Evolutionary conservation across 23 red algal genomes (phyloP).

Genomic region (Rhodosorus marinus): DNA sequence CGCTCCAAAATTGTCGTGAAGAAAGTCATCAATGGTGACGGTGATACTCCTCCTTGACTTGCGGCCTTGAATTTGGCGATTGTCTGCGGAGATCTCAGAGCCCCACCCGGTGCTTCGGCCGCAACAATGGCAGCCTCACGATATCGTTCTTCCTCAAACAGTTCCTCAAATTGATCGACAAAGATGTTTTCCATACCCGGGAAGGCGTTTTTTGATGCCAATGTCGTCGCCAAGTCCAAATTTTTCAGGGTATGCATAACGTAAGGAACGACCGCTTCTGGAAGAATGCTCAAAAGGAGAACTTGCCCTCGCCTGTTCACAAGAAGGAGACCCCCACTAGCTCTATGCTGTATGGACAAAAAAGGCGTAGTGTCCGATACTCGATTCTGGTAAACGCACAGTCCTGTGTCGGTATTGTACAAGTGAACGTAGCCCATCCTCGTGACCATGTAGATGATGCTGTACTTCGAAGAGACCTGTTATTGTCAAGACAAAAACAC

Average conservation of each 20-base stretch:
- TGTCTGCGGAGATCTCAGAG: conserved; percentile 57
- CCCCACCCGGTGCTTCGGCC: conserved; percentile 84
- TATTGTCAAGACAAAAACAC: conserved; percentile 21
- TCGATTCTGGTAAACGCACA: conserved; percentile 85
- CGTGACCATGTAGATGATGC: conserved; percentile 67
- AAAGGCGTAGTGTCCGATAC: conserved; percentile 84
- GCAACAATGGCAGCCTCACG: conserved; percentile 81
- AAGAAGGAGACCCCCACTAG: conserved; percentile 61
- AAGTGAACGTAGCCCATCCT: conserved; percentile 94
- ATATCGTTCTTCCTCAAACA: conserved; percentile 77
- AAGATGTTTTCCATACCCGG: conserved; percentile 87
- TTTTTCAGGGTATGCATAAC: conserved; percentile 67
- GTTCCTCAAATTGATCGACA: conserved; percentile 64
- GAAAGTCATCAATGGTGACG: conserved; percentile 56
- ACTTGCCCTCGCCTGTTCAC: conserved; percentile 80
- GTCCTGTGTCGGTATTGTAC: conserved; percentile 74
- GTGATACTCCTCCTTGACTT: too few relatives aligned
- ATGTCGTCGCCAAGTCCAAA: conserved; percentile 66
- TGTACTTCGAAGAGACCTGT: conserved; percentile 70
- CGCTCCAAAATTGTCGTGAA: conserved; percentile 84
- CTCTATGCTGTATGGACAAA: conserved; percentile 24
- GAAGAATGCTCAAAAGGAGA: conserved; percentile 37
- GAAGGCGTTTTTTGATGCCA: conserved; percentile 83
- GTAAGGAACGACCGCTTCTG: conserved; percentile 55
- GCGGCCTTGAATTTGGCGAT: conserved; percentile 83